Percentiles rank a stretch among this genome's conserved stretches.
These are phyloP conservation scores for Metschnikowia chrysomelidarum DNA, from an alignment of 805 yeast species.

Conservation along the genomic window DNA sequence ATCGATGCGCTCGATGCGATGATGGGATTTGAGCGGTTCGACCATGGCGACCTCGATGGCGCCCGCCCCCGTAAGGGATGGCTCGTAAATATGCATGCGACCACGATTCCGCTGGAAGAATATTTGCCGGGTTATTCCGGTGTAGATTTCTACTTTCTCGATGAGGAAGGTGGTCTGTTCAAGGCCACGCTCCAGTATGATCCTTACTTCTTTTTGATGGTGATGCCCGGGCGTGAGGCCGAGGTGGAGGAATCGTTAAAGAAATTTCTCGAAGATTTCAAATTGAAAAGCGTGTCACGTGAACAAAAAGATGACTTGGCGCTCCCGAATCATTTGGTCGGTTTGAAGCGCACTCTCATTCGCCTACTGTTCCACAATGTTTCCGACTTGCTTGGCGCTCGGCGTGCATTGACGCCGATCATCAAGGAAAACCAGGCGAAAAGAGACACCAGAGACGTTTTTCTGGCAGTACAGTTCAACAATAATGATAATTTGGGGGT, in stretches of 20 bases:
- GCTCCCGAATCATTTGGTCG: conserved; percentile 83
- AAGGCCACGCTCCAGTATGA: conserved; percentile 79
- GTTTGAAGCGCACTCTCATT: conserved; percentile 62
- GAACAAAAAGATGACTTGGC: conserved; percentile 75
- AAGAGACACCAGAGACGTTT: conserved; percentile 64
- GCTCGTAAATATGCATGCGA: conserved; percentile 93
- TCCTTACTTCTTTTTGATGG: conserved; percentile 79
- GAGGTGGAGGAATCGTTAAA: conserved; percentile 86
- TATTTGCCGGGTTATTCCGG: conserved; percentile 73
- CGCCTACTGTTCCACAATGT: conserved; percentile 73
- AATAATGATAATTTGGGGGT: conserved; percentile 21
- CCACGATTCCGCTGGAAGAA: conserved; percentile 61
- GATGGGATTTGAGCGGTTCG: conserved; percentile 87
- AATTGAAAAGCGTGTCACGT: conserved; percentile 53
- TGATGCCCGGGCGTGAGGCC: conserved; percentile 56
- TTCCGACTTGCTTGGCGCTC: conserved; percentile 70
- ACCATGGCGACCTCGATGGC: conserved; percentile 60
- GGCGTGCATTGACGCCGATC: conserved; percentile 67
- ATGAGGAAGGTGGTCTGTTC: conserved; percentile 95
- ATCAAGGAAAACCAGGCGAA: conserved; percentile 63
- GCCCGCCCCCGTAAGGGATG: conserved; percentile 67
- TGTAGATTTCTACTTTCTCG: conserved; percentile 90
- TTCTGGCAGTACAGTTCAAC: conserved; percentile 52
- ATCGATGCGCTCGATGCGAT: conserved; percentile 68
- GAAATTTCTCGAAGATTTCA: conserved; percentile 58